Conservation (phyloP, 192 early-diverging fungal species). For the Kappamyces sp. region DNA sequence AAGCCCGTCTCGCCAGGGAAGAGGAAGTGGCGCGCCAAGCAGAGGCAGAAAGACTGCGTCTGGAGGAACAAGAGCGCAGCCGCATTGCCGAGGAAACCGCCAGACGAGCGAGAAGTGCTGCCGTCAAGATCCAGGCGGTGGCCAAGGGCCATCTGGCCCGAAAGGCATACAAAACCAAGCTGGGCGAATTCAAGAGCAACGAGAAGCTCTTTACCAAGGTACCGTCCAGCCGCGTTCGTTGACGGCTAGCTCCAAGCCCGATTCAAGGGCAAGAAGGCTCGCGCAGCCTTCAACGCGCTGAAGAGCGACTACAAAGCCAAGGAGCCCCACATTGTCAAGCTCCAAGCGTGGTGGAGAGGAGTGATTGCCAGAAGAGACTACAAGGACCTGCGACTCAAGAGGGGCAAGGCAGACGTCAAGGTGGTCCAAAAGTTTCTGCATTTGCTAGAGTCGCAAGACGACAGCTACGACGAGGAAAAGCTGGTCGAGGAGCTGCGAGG, state of each 20-base stretch:
- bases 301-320: slow-evolving; percentile 58
- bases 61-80: slow-evolving; percentile 27
- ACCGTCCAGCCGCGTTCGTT: neutral
- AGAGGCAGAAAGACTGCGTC: slow-evolving; percentile 18
- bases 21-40: slow-evolving; percentile 20
- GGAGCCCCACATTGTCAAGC: slow-evolving; percentile 69
- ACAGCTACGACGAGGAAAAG: slow-evolving; percentile 89
- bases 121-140: slow-evolving; percentile 34
- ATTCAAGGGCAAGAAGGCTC: slow-evolving; percentile 56
- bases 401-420: slow-evolving; percentile 56
- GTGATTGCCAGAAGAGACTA: slow-evolving; percentile 36
- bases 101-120: neutral
- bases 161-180: slow-evolving; percentile 23
- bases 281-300: slow-evolving; percentile 52
- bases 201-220: slow-evolving; percentile 42
- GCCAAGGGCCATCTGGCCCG: slow-evolving; percentile 19
- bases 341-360: slow-evolving; percentile 57
- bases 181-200: slow-evolving; percentile 29
- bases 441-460: slow-evolving; percentile 81
- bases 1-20: slow-evolving; percentile 26
- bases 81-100: slow-evolving; percentile 2
- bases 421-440: slow-evolving; percentile 82
- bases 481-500: slow-evolving; percentile 80
- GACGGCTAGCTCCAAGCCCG: slow-evolving; percentile 55
- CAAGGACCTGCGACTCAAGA: slow-evolving; percentile 25